phyloP scores from a whole-genome alignment of 2,329 filamentous ascomycete genomes.

The Neonectria neomacrospora region DNA sequence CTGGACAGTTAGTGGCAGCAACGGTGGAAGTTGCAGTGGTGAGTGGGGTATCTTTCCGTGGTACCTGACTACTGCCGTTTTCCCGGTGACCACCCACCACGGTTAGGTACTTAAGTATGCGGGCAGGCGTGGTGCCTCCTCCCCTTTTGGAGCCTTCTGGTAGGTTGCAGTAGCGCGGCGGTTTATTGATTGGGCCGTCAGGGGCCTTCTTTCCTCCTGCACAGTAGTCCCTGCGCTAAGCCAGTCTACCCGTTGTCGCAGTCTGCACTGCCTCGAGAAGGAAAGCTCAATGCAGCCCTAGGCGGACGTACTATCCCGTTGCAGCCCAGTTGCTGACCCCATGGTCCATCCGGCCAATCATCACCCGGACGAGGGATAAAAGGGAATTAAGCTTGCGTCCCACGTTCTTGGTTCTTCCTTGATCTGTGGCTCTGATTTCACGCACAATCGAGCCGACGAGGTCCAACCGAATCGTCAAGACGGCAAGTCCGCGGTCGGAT shows the following conservation, averaged over 20 bases:
- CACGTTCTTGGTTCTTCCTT: background rate
- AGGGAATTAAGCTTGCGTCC: background rate
- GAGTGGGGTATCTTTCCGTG: constrained; percentile 3
- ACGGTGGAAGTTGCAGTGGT: constrained; percentile 10
- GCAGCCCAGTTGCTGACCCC: background rate
- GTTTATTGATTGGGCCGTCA: constrained; percentile 43
- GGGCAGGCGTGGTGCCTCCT: background rate
- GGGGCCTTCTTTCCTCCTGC: constrained; percentile 10
- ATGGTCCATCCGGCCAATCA: background rate
- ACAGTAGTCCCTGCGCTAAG: background rate
- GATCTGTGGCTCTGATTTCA: background rate
- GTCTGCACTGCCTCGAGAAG: background rate
- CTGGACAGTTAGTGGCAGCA: constrained; percentile 6
- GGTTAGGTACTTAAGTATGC: no score
- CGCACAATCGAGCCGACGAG: background rate
- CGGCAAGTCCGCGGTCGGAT: background rate
- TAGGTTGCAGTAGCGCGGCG: constrained; percentile 44
- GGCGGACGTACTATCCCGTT: background rate
- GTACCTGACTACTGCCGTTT: constrained; percentile 16
- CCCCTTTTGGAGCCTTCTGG: background rate
- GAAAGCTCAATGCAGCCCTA: background rate
- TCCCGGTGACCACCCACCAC: no score
- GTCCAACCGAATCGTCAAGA: background rate
- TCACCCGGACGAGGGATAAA: background rate
- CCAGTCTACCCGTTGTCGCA: no score